phyloP scores from a whole-genome alignment of 495 filamentous ascomycete genomes.

The Penicillium soppii region DNA sequence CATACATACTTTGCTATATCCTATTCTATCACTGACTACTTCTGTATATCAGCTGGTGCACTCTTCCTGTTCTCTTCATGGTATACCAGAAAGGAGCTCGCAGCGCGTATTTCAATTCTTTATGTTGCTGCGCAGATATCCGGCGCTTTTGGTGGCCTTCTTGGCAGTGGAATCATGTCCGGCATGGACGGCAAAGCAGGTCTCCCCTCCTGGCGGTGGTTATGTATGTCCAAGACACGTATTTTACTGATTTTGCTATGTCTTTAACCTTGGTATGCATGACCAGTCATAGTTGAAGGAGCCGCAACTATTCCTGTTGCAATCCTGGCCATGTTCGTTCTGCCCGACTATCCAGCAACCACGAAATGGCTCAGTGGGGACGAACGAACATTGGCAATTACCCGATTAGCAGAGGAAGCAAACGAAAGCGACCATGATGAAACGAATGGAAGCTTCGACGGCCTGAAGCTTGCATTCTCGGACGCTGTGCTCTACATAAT shows the following conservation, averaged over 20 bases:
- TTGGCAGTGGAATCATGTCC: constrained; percentile 35
- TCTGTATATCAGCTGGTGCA: no score
- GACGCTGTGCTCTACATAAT: constrained; percentile 12
- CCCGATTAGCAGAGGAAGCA: not conserved
- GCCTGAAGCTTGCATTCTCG: constrained; percentile 3
- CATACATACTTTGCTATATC: no score
- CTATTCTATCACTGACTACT: no score
- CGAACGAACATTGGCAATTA: constrained; percentile 7
- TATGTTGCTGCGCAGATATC: constrained; percentile 42
- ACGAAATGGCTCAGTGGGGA: constrained; percentile 15
- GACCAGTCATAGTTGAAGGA: constrained; percentile 64
- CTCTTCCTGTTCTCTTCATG: constrained; percentile 45
- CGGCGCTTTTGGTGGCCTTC: constrained; percentile 48
- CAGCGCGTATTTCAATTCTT: constrained; percentile 42
- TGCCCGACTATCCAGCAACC: constrained; percentile 61
- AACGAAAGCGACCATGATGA: constrained; percentile 2
- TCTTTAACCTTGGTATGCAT: no score
- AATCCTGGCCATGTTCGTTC: constrained; percentile 65
- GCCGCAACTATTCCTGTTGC: constrained; percentile 63
- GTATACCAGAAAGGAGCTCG: constrained; percentile 49
- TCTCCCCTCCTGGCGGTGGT: constrained; percentile 78
- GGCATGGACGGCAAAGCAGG: constrained; percentile 35
- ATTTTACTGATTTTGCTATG: no score
- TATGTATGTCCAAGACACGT: no score
- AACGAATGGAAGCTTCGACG: not conserved